Percentiles rank a stretch among this genome's conserved stretches.
Evolutionary conservation across 83 land plant genomes (phyloP).

Genomic region (Picea abies): DNA sequence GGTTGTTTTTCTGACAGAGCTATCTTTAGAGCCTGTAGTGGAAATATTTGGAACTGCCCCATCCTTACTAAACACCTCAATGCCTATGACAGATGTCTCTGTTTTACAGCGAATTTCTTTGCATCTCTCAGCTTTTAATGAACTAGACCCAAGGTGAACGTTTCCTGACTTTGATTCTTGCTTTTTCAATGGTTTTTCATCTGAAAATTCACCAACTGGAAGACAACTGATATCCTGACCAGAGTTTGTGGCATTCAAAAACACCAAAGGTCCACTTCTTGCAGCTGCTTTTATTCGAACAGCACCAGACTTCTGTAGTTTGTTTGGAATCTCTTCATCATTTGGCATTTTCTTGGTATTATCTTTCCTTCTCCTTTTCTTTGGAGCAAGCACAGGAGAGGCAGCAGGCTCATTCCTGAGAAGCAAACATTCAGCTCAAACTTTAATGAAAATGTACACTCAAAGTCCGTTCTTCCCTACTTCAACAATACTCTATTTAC

Average conservation of each 20-base stretch:
- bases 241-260: slow-evolving; percentile 12
- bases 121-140: background rate
- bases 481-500: too few species aligned
- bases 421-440: too few species aligned
- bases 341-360: slow-evolving; percentile 24
- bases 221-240: slow-evolving; percentile 13
- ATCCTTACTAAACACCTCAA: background rate
- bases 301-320: slow-evolving; percentile 27
- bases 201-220: background rate
- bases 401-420: slow-evolving; percentile 36
- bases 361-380: slow-evolving; percentile 71
- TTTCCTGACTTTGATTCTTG: slow-evolving; percentile 12
- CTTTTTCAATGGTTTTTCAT: slow-evolving; percentile 2
- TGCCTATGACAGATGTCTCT: background rate
- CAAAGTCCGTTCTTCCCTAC: too few species aligned
- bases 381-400: slow-evolving; percentile 42
- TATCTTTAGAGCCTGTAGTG: slow-evolving; percentile 19
- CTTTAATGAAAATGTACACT: too few species aligned
- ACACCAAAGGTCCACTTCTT: slow-evolving; percentile 29
- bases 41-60: background rate
- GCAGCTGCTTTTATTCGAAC: slow-evolving; percentile 33
- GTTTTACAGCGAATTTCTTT: background rate
- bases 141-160: background rate
- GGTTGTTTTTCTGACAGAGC: slow-evolving; percentile 23
- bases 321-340: slow-evolving; percentile 22